Percentiles rank a stretch among this genome's conserved stretches.
These are phyloP conservation scores for Carex pumila DNA, from an alignment of 176 grass and related monocot genomes.

Conservation along the genomic window DNA sequence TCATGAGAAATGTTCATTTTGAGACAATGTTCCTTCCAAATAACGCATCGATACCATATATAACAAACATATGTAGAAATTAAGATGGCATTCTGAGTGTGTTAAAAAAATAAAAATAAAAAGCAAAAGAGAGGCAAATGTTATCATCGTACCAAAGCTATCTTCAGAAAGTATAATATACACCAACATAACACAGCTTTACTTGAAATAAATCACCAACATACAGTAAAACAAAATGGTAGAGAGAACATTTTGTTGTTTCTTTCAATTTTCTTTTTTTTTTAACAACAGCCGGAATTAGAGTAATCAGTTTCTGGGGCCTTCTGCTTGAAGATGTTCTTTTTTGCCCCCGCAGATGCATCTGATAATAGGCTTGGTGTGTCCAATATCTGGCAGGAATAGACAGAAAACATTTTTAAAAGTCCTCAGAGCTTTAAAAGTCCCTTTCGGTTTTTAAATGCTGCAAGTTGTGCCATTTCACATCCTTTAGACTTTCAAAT, in stretches of 20 bases:
- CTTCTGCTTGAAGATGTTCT: conserved; percentile 98
- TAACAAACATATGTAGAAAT: not conserved
- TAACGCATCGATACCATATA: not conserved
- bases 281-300: conserved; percentile 63
- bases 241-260: not conserved
- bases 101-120: not conserved
- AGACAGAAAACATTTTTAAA: not conserved
- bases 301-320: conserved; percentile 53
- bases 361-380: conserved; percentile 82
- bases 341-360: conserved; percentile 60
- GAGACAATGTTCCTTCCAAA: not conserved
- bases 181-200: not conserved
- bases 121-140: not conserved
- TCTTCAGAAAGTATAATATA: not conserved
- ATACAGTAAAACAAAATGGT: not conserved
- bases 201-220: not conserved
- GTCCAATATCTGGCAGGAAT: conserved; percentile 60
- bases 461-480: not conserved
- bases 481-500: not conserved
- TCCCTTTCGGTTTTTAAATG: not conserved
- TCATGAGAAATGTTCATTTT: not conserved
- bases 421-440: not conserved
- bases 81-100: not conserved
- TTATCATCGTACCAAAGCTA: not conserved
- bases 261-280: not conserved